Evolutionary conservation across 352 stramenopile species (phyloP).

Genomic region (Globisporangium barbulae): DNA sequence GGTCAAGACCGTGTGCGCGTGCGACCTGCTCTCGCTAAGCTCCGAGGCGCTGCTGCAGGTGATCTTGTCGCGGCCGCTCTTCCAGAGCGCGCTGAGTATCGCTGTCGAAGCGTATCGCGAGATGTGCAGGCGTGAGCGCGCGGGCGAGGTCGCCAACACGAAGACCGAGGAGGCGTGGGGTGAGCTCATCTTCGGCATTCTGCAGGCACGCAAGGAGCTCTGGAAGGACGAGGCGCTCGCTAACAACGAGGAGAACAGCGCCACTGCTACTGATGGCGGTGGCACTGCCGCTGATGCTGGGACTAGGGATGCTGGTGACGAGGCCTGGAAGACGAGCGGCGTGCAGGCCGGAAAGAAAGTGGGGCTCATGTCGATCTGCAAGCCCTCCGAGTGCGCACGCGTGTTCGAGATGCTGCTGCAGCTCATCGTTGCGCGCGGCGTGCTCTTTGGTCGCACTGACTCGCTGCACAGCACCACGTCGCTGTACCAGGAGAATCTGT

Average conservation of each 20-base stretch:
- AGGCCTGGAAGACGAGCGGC: conserved; percentile 26
- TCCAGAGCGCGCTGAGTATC: conserved; percentile 35
- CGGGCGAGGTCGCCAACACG: conserved; percentile 2
- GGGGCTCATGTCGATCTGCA: conserved; percentile 25
- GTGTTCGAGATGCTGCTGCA: conserved; percentile 54
- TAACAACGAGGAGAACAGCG: conserved; percentile 9
- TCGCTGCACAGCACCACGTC: conserved; percentile 24
- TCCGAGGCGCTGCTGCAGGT: conserved; percentile 42
- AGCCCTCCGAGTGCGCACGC: conserved; percentile 31
- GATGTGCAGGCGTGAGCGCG: conserved; percentile 21
- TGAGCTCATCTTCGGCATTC: conserved; percentile 28
- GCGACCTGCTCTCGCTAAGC: conserved; percentile 48
- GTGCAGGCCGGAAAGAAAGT: conserved; percentile 23
- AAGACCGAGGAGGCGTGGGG: conserved; percentile 42
- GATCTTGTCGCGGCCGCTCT: conserved; percentile 32
- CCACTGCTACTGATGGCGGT: neutral
- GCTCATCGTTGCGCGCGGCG: conserved; percentile 41
- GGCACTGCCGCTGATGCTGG: neutral
- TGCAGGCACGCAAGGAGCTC: conserved; percentile 25
- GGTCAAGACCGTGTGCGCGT: conserved; percentile 41
- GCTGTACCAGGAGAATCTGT: conserved; percentile 35
- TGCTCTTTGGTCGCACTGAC: conserved; percentile 16
- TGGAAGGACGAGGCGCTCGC: conserved; percentile 33
- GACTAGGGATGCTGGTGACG: conserved; percentile 1
- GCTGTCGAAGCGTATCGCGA: conserved; percentile 49